A percentile compares a stretch with the other conserved stretches of the same genome.
phyloP scores from a whole-genome alignment of 1,139 yeast genomes.

The Candida smagusa region DNA sequence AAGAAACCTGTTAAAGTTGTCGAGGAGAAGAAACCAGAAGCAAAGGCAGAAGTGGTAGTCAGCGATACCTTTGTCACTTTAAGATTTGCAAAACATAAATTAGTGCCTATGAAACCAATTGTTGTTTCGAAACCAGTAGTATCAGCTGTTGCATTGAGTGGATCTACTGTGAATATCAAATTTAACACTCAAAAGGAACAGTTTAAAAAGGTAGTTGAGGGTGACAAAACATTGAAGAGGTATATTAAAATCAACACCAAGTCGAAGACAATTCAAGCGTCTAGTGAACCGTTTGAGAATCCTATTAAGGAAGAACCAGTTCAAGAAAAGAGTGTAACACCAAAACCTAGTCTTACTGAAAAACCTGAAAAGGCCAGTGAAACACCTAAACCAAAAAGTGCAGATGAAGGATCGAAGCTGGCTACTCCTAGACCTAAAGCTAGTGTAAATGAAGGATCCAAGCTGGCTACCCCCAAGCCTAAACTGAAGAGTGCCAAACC shows the following conservation, averaged over 20 bases:
- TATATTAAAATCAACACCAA: conserved; percentile 28
- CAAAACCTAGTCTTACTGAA: not conserved
- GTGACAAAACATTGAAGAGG: conserved; percentile 10
- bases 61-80: conserved; percentile 3
- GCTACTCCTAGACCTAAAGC: not conserved
- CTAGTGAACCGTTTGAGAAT: conserved; percentile 17
- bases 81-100: conserved; percentile 2
- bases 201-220: not conserved
- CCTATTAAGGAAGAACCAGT: conserved; percentile 1
- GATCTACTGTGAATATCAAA: conserved; percentile 1
- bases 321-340: not conserved
- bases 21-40: not conserved
- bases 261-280: conserved; percentile 18
- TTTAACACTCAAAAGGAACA: not conserved
- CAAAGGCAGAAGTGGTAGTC: not conserved
- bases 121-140: not conserved
- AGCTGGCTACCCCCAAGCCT: too few relatives aligned
- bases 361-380: not conserved
- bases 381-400: not conserved
- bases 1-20: not conserved
- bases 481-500: too few relatives aligned
- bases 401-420: not conserved
- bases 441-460: too few relatives aligned
- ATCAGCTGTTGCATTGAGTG: not conserved
- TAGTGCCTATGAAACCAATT: conserved; percentile 1